A percentile compares a stretch with the other conserved stretches of the same genome.
Evolutionary conservation across 768 basidiomycete genomes (phyloP).

Genomic region (Pulveroboletus frians): DNA sequence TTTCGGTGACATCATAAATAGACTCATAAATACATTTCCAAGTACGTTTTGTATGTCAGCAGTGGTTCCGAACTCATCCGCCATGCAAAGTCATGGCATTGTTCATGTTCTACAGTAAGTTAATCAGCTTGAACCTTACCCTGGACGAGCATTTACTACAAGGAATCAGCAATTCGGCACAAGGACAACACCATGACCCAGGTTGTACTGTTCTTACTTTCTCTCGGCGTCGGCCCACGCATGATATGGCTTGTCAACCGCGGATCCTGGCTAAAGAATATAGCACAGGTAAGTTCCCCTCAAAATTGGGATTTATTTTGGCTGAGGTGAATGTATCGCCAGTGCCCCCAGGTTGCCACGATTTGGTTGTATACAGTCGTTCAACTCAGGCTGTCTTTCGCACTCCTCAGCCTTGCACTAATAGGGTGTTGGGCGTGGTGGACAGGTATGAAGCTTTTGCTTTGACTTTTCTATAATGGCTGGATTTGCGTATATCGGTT

Average conservation of each 20-base stretch:
- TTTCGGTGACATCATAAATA: slow-evolving; percentile 44
- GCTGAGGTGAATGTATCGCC: slow-evolving; percentile 2
- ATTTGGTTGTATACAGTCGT: slow-evolving; percentile 74
- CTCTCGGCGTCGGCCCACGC: slow-evolving; percentile 53
- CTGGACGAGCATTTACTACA: slow-evolving; percentile 1
- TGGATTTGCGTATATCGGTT: not conserved
- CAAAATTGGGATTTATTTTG: not conserved
- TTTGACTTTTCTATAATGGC: slow-evolving; percentile 17
- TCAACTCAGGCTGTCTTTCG: slow-evolving; percentile 61
- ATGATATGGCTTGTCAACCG: slow-evolving; percentile 68
- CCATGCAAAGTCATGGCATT: slow-evolving; percentile 56
- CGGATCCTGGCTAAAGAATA: slow-evolving; percentile 65
- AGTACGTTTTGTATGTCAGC: slow-evolving; percentile 43
- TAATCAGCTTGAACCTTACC: not conserved
- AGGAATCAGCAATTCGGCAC: slow-evolving; percentile 49
- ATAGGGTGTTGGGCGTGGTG: slow-evolving; percentile 60
- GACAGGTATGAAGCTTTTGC: slow-evolving; percentile 47
- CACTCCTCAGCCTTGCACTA: slow-evolving; percentile 48
- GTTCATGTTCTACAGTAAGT: slow-evolving; percentile 45
- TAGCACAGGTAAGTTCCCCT: slow-evolving; percentile 56
- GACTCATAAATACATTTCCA: slow-evolving; percentile 64
- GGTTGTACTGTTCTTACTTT: slow-evolving; percentile 51
- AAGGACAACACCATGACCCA: slow-evolving; percentile 55
- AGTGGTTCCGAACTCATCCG: slow-evolving; percentile 1
- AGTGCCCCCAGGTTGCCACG: slow-evolving; percentile 77